phyloP scores from a whole-genome alignment of 1,139 yeast genomes.

The Suhomyces guaymorum region DNA sequence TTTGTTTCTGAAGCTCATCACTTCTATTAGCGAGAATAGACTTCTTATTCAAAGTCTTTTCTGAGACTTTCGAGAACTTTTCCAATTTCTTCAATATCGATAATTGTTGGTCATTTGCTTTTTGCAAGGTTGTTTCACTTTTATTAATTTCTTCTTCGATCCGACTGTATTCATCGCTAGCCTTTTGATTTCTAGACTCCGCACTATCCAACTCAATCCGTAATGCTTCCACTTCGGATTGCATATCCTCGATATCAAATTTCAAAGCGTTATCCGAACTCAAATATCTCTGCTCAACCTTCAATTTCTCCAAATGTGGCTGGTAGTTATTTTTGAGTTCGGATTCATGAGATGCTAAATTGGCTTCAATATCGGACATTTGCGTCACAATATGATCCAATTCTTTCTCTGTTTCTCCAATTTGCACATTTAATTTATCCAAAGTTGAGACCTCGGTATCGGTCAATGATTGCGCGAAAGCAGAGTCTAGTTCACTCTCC shows the following conservation, averaged over 20 bases:
- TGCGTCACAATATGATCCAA: slow-evolving; percentile 46
- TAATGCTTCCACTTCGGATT: slow-evolving; percentile 26
- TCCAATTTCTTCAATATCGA: slow-evolving; percentile 58
- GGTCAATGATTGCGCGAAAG: slow-evolving; percentile 56
- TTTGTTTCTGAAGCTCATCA: slow-evolving; percentile 70
- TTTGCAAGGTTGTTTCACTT: slow-evolving; percentile 44
- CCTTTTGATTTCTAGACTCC: slow-evolving; percentile 20
- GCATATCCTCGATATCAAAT: slow-evolving; percentile 42
- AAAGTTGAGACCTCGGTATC: slow-evolving; percentile 41
- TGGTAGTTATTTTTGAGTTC: slow-evolving; percentile 55
- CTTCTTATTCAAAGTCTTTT: slow-evolving; percentile 65
- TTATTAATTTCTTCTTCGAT: slow-evolving; percentile 35
- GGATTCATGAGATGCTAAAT: slow-evolving; percentile 52
- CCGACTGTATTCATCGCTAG: slow-evolving; percentile 24
- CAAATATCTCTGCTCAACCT: slow-evolving; percentile 35
- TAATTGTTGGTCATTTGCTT: slow-evolving; percentile 59
- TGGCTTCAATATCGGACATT: slow-evolving; percentile 52
- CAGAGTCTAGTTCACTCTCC: slow-evolving; percentile 51
- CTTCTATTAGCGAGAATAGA: slow-evolving; percentile 61
- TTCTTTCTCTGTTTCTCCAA: slow-evolving; percentile 43
- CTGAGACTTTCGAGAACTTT: slow-evolving; percentile 63
- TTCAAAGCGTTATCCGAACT: slow-evolving; percentile 29
- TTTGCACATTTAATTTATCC: slow-evolving; percentile 33
- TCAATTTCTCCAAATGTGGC: slow-evolving; percentile 37
- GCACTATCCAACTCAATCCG: slow-evolving; percentile 26